A percentile compares a stretch with the other conserved stretches of the same genome.
These are phyloP conservation scores for Sparassis latifolia DNA, from an alignment of 1,284 basidiomycete genomes.

Conservation along the genomic window DNA sequence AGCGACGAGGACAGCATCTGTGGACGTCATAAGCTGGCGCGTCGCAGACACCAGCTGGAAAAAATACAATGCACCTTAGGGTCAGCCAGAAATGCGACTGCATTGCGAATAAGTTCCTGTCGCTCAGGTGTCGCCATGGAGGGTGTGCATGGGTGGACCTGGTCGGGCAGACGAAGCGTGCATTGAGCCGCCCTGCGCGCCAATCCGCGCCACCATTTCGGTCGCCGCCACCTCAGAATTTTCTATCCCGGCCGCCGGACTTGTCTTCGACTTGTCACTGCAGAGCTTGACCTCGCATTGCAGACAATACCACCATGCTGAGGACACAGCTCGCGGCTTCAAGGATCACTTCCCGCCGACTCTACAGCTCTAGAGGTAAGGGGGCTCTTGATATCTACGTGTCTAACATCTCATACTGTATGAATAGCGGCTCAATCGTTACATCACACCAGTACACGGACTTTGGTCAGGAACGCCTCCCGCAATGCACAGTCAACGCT, in stretches of 20 bases:
- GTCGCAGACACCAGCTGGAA: background rate
- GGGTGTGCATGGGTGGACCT: background rate
- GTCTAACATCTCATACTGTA: background rate
- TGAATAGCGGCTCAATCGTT: conserved; percentile 23
- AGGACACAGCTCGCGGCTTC: conserved; percentile 42
- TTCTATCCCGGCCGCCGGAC: conserved; percentile 1
- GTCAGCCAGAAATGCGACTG: conserved; percentile 76
- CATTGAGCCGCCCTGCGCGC: background rate
- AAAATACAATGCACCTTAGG: conserved; percentile 44
- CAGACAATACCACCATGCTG: conserved; percentile 28
- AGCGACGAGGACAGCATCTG: conserved; percentile 74
- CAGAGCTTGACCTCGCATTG: conserved; percentile 5
- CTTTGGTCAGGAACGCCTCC: conserved; percentile 21
- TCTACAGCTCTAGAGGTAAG: conserved; percentile 44
- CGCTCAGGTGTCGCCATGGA: conserved; percentile 49
- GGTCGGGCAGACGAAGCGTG: background rate
- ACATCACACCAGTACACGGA: conserved; percentile 22
- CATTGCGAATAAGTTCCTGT: conserved; percentile 72
- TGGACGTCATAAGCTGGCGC: conserved; percentile 4
- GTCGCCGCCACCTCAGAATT: conserved; percentile 7
- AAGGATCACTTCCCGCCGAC: conserved; percentile 42
- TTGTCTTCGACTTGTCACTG: conserved; percentile 2
- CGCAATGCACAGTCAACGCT: conserved; percentile 11
- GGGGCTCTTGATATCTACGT: background rate
- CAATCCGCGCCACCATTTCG: conserved; percentile 3